phyloP scores from a whole-genome alignment of 345 rosid genomes.

The Dipteronia sinensis region DNA sequence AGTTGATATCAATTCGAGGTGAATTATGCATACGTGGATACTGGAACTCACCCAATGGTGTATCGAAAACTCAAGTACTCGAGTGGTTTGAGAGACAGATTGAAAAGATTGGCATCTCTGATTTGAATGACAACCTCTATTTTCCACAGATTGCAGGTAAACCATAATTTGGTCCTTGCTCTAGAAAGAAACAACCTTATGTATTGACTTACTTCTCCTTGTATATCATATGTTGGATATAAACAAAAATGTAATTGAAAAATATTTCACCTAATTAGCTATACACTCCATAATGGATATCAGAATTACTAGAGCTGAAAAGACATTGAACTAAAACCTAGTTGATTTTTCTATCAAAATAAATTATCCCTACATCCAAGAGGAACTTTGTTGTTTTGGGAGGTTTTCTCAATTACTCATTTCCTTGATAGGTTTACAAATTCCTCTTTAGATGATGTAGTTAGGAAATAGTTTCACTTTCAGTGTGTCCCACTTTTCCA shows the following conservation, averaged over 20 bases:
- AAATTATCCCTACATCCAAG: not conserved
- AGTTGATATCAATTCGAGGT: slow-evolving; percentile 64
- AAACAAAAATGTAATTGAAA: not conserved
- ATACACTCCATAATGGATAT: not conserved
- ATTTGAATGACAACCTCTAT: slow-evolving; percentile 69
- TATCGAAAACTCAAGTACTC: slow-evolving; percentile 43
- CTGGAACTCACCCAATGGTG: slow-evolving; percentile 64
- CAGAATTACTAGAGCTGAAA: not conserved
- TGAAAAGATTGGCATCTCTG: slow-evolving; percentile 58
- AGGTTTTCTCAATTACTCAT: not conserved
- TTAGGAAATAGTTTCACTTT: not conserved
- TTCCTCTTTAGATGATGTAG: not conserved
- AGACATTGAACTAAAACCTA: not conserved
- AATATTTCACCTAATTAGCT: not conserved
- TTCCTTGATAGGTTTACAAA: not conserved
- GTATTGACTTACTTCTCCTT: not conserved
- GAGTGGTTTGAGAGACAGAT: slow-evolving; percentile 66
- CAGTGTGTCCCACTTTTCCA: not conserved
- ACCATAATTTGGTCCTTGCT: not conserved
- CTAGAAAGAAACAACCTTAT: not conserved
- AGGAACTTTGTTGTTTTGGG: not conserved
- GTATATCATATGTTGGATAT: not conserved
- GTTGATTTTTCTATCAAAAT: not conserved
- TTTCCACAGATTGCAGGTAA: slow-evolving; percentile 72
- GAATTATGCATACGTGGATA: slow-evolving; percentile 84